These are phyloP conservation scores for Tulasnella sp. DNA, from an alignment of 768 basidiomycete genomes.

Conservation along the genomic window DNA sequence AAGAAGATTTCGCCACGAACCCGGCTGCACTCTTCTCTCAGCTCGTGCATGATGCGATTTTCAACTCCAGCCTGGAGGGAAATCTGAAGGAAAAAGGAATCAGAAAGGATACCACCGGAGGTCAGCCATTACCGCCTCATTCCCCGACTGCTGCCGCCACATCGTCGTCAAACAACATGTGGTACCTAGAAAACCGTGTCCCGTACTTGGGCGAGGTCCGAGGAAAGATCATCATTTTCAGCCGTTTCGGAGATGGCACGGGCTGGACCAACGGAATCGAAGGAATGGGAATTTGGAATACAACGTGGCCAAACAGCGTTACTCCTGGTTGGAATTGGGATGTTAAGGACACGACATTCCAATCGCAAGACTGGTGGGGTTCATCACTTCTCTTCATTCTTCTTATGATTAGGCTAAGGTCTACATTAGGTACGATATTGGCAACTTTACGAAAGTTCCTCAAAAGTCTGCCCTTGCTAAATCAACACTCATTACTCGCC, in stretches of 20 bases:
- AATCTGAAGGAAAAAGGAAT: not conserved
- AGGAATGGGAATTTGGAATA: constrained; percentile 81
- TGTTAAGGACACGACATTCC: constrained; percentile 55
- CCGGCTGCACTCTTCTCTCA: constrained; percentile 50
- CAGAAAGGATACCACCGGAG: not conserved
- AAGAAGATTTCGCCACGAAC: constrained; percentile 55
- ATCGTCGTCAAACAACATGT: constrained; percentile 44
- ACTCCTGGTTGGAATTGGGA: constrained; percentile 68
- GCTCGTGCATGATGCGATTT: constrained; percentile 59
- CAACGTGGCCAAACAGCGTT: constrained; percentile 72
- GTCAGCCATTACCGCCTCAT: constrained; percentile 7
- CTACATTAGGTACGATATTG: constrained; percentile 63
- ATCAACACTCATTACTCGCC: constrained; percentile 40
- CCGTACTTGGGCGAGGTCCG: constrained; percentile 77
- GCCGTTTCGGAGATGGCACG: constrained; percentile 66
- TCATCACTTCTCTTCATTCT: not conserved
- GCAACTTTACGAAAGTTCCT: constrained; percentile 70
- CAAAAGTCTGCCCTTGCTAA: constrained; percentile 66
- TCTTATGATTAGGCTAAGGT: constrained; percentile 11
- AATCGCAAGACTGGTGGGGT: constrained; percentile 76
- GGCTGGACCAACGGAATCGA: constrained; percentile 63
- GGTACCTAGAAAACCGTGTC: constrained; percentile 75
- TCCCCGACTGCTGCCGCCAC: constrained; percentile 16
- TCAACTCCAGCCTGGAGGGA: constrained; percentile 29
- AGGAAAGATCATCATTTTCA: constrained; percentile 78